phyloP scores from a whole-genome alignment of 1,139 yeast species.

The Nakaseomyces kungkrabaensis region DNA sequence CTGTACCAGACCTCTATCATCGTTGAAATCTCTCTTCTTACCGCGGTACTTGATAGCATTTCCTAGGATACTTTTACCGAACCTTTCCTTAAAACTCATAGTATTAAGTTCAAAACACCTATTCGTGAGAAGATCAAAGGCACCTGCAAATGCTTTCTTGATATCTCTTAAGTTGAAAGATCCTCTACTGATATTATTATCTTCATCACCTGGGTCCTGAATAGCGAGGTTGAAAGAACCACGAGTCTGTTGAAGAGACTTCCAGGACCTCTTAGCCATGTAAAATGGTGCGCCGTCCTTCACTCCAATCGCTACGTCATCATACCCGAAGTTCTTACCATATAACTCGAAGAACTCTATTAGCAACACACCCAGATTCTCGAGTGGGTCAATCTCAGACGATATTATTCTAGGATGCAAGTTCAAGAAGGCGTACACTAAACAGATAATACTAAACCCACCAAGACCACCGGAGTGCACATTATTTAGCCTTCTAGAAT shows the following conservation, averaged over 20 bases:
- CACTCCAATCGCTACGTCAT: constrained; percentile 58
- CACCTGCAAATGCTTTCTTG: constrained; percentile 85
- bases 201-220: constrained; percentile 80
- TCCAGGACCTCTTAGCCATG: constrained; percentile 46
- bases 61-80: constrained; percentile 71
- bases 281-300: constrained; percentile 46
- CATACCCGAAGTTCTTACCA: constrained; percentile 86
- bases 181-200: constrained; percentile 78
- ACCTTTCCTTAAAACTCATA: constrained; percentile 55
- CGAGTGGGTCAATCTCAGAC: constrained; percentile 52
- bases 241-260: constrained; percentile 35
- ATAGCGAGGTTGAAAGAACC: constrained; percentile 54
- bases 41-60: constrained; percentile 73
- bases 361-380: constrained; percentile 76
- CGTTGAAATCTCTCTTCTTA: constrained; percentile 66
- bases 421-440: constrained; percentile 71
- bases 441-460: constrained; percentile 83
- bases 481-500: constrained; percentile 70
- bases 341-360: constrained; percentile 94
- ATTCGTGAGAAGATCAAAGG: constrained; percentile 68
- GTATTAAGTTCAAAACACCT: constrained; percentile 50
- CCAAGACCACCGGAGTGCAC: constrained; percentile 97
- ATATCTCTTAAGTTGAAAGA: constrained; percentile 74
- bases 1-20: constrained; percentile 55
- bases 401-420: constrained; percentile 74